These are phyloP conservation scores for Plasmodium gonderi DNA, from an alignment of 169 alveolate species.

Conservation along the genomic window DNA sequence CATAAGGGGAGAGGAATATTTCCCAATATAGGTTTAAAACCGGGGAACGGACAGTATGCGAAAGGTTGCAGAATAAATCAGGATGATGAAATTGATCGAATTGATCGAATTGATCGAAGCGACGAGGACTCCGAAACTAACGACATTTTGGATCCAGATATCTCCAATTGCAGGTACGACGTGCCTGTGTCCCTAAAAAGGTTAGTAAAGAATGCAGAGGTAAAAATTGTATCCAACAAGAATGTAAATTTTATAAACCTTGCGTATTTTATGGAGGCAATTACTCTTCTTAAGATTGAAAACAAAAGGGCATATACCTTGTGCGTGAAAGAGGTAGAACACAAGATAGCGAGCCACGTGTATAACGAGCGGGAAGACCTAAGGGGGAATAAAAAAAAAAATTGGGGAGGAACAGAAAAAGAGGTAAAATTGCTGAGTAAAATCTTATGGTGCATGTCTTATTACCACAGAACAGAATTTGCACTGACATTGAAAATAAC, in stretches of 20 bases:
- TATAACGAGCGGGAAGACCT: neutral
- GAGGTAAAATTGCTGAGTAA: slow-evolving; percentile 46
- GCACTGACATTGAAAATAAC: slow-evolving; percentile 21
- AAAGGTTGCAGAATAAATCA: neutral
- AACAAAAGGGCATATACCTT: slow-evolving; percentile 20
- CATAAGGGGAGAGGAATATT: neutral
- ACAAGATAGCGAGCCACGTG: neutral
- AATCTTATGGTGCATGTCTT: slow-evolving; percentile 75
- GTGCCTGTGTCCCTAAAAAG: slow-evolving; percentile 31
- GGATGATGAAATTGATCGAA: neutral
- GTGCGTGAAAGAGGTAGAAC: slow-evolving; percentile 10
- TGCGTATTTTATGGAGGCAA: slow-evolving; percentile 63
- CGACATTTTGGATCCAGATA: slow-evolving; percentile 33
- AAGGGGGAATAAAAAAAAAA: slow-evolving; percentile 2
- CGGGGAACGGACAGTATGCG: neutral
- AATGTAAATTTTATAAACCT: slow-evolving; percentile 12
- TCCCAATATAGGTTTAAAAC: neutral
- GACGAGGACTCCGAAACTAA: neutral
- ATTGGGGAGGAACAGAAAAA: neutral
- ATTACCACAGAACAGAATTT: slow-evolving; percentile 70
- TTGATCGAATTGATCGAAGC: neutral
- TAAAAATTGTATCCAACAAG: neutral
- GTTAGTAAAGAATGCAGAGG: slow-evolving; percentile 32
- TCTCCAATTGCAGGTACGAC: slow-evolving; percentile 22
- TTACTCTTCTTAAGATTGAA: slow-evolving; percentile 59